A percentile compares a stretch with the other conserved stretches of the same genome.
These are phyloP conservation scores for Bacidia rubella DNA, from an alignment of 495 filamentous ascomycete genomes.

Conservation along the genomic window DNA sequence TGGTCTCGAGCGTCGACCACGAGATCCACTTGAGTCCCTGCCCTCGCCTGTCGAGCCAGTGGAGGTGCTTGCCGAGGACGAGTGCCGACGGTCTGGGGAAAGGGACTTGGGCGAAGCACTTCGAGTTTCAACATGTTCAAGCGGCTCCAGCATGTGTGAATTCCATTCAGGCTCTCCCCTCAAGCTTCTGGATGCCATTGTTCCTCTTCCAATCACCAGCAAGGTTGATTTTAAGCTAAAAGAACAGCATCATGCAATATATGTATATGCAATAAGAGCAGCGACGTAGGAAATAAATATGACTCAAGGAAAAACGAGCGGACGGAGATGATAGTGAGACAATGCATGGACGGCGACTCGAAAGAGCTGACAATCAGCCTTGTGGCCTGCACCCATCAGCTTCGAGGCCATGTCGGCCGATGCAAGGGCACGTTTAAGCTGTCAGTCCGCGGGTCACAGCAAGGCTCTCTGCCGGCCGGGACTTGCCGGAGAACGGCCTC, in stretches of 20 bases:
- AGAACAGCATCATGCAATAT: no score
- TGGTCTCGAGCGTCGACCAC: constrained; percentile 15
- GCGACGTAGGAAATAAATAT: no score
- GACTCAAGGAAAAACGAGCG: no score
- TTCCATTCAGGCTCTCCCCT: constrained; percentile 1
- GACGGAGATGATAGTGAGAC: not conserved
- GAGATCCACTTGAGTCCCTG: constrained; percentile 3
- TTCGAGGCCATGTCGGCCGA: not conserved
- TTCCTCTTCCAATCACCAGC: not conserved
- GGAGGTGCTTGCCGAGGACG: constrained; percentile 16
- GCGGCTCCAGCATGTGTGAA: constrained; percentile 14
- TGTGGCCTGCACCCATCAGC: not conserved
- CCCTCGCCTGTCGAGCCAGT: constrained; percentile 6
- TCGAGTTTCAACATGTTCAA: constrained; percentile 1
- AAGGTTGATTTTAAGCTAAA: no score
- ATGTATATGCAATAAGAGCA: no score
- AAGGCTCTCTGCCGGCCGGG: not conserved
- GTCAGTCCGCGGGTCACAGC: not conserved
- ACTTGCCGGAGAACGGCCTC: not conserved
- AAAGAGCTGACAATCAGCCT: not conserved
- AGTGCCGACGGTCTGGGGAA: constrained; percentile 12
- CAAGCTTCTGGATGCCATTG: not conserved
- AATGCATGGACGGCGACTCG: not conserved
- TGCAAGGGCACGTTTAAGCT: not conserved
- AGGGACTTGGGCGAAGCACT: constrained; percentile 3